These are phyloP conservation scores for Diaporthe sp. DNA, from an alignment of 2,329 filamentous ascomycete species.

Conservation along the genomic window DNA sequence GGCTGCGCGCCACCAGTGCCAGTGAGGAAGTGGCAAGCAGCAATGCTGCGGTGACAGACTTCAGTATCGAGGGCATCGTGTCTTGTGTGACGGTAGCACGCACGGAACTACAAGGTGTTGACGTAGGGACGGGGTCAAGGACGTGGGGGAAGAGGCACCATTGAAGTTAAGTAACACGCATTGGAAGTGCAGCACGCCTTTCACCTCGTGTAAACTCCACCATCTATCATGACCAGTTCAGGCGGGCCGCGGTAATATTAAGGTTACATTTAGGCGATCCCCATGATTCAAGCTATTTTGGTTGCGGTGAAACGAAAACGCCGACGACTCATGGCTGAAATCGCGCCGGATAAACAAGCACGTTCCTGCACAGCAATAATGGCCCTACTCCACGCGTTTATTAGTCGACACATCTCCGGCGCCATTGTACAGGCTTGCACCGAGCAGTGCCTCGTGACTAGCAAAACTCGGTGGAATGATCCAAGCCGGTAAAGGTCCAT, in stretches of 20 bases:
- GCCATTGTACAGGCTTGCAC: neutral
- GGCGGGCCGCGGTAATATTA: conserved; percentile 4
- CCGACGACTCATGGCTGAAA: neutral
- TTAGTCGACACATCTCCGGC: neutral
- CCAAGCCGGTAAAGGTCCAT: neutral
- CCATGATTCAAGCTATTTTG: conserved; percentile 23
- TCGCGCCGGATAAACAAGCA: conserved; percentile 22
- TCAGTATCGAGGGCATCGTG: conserved; percentile 13
- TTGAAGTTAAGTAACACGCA: neutral
- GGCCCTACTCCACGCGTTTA: neutral
- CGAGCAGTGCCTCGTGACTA: neutral
- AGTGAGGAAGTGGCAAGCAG: conserved; percentile 30
- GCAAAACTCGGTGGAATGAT: conserved; percentile 13
- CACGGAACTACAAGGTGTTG: neutral
- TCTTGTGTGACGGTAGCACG: neutral
- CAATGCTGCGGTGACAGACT: conserved; percentile 1
- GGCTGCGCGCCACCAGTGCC: conserved; percentile 11
- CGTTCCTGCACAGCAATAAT: conserved; percentile 13
- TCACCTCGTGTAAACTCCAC: conserved; percentile 6
- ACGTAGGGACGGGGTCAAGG: neutral
- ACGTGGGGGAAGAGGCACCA: neutral
- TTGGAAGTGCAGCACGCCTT: neutral
- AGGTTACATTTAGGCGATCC: conserved; percentile 28
- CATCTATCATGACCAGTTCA: conserved; percentile 21
- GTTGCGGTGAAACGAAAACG: neutral